Base-by-base conservation (phyloP, 306 rosid genomes). In the Datisca glomerata region DNA sequence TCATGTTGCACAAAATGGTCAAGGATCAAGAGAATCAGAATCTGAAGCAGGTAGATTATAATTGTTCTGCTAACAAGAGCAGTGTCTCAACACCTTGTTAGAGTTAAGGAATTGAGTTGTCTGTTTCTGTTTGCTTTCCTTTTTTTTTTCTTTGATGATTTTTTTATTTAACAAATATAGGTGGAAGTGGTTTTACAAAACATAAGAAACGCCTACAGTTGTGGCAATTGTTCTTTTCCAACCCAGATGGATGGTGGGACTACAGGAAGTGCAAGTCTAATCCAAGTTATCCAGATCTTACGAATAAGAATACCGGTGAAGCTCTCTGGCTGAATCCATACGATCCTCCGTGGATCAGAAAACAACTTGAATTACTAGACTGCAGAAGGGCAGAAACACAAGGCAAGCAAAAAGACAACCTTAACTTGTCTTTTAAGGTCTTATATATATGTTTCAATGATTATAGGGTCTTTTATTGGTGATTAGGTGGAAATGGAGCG, bases 201-300 rank as follows among this genome's bases (percentile, higher is more conserved):
- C 27, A 54, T 24, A 43, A 39, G 49, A 59, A 72, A 23, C 70
- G 61, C 55, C 71, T 77, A 48, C 53, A 74, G 63, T 65, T 80
- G 57, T 79, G 95, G 97, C 97, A 83, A 63, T 66, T 83, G 64
- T 80, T 74, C 53, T 77, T 80, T 45, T 12, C 59, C 62, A 70
- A 54, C 59, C 95, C 97, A 18, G 10, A 50, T 63, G 97, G 77
- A 50, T 83, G 97, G 97, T 65, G 91, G 91, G 95, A 80, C 75
- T 25, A 43, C 33, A 72, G 95, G 70, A 72, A 76, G 40, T 8
- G 6, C 47, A 87, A 83, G 63, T 2, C 5, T 48, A 76, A 76
- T 45, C 37, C 79, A 24, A 55, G 21, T 3, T 56, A 23, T 13
- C 83, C 94, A 18, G 94, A 87, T 64, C 79, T 87, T 43, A 76